Evolutionary conservation across 2,329 filamentous ascomycete genomes (phyloP), one percentile per base, ranked within the genome.

Genomic region (Byssothecium circinans): DNA sequence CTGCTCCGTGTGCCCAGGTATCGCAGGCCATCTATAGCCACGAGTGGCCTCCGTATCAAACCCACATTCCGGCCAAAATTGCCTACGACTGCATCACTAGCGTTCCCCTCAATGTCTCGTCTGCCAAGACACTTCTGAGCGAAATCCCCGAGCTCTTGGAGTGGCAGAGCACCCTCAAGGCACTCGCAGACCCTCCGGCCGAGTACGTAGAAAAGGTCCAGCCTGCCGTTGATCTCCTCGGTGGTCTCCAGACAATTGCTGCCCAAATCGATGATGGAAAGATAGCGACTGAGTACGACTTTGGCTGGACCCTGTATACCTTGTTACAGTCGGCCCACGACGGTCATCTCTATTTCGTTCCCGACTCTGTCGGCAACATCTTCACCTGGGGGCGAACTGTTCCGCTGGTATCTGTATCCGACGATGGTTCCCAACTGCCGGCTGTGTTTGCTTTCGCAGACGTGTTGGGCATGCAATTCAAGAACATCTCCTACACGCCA

Each of bases 291-390:
- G 74, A 78, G 49, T 76, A 75, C 43, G 66, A 69, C 15, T 78
- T 78, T 51, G 75, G 74, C 8, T 73, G 64, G 52, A 79, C 80
- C 22, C 71, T 88, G 2, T 78, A 80, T 47, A 67, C 74, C 29
- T 65, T 82, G 12, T 75, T 85, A 39, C 73, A 74, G 17, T 74
- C 75, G 1, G 79, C 81, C 2, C 83, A 87, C 55, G 85, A 89
- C 61, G 83, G 84, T 2, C 86, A 89, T 61, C 83, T 86, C 47
- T 63, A 69, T 1, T 83, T 79, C 60, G 68, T 76, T 17, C 78
- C 80, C 1, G 79, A 83, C 50, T 70, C 76, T 2, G 75, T 84
- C 18, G 75, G 73, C 33, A 68, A 47, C 2, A 61, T 79, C 7
- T 82, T 84, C 62, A 70, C 55, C 46, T 85, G 61, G 57, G 74